A percentile compares a stretch with the other conserved stretches of the same genome.
phyloP scores from a whole-genome alignment of 768 basidiomycete species.

The Mrakia frigida region DNA sequence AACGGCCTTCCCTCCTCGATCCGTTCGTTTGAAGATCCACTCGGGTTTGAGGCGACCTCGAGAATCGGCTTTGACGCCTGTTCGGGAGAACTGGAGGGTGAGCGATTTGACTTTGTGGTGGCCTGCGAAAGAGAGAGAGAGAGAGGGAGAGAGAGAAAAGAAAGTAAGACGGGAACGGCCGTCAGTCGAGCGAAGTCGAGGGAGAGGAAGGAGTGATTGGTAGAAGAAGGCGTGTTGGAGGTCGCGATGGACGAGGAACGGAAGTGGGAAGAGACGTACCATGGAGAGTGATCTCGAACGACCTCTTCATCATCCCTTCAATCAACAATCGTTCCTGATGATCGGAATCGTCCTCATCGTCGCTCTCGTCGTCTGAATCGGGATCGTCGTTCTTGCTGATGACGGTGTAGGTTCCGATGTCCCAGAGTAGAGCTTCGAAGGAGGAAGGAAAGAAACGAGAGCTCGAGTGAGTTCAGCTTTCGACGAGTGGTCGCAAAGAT shows the following conservation, averaged over 20 bases:
- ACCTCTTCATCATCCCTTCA: background rate
- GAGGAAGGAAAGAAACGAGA: background rate
- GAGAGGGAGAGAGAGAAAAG: too few species aligned
- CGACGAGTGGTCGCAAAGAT: too few species aligned
- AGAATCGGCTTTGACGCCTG: background rate
- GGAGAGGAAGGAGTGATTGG: too few species aligned
- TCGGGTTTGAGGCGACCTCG: background rate
- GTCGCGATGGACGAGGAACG: background rate
- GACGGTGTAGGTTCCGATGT: conserved; percentile 4
- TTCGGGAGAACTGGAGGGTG: conserved; percentile 12
- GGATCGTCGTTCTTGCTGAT: background rate
- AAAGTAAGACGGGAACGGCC: too few species aligned
- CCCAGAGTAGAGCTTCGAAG: conserved; percentile 17
- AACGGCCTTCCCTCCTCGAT: background rate
- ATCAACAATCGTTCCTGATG: background rate
- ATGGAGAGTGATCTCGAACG: background rate
- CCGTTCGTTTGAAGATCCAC: conserved; percentile 4
- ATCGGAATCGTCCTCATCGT: background rate
- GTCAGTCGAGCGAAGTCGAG: too few species aligned
- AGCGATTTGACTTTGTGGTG: conserved; percentile 11
- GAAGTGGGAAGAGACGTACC: background rate
- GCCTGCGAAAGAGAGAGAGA: background rate
- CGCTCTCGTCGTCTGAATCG: background rate
- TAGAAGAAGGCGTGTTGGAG: too few species aligned
- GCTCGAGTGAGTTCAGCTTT: background rate